Conservation (phyloP, 306 rosid species). For the Ormosia emarginata region DNA sequence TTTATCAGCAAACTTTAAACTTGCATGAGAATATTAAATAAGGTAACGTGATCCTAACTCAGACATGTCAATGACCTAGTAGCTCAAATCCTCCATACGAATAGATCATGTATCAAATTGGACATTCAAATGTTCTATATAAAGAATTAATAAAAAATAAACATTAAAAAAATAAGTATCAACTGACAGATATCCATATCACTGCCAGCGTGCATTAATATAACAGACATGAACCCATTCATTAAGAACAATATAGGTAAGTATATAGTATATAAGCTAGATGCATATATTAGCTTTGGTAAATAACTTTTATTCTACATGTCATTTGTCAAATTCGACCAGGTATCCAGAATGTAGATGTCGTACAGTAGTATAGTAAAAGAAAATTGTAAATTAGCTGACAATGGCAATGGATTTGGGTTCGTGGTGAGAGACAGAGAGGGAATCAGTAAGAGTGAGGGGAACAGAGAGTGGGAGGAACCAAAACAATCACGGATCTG, state of each 20-base stretch:
- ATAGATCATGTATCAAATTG: neutral
- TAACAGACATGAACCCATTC: constrained; percentile 2
- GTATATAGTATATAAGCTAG: constrained; percentile 14
- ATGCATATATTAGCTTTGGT: no score
- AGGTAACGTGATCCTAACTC: neutral
- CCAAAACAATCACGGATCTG: no score
- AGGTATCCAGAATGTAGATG: constrained; percentile 37
- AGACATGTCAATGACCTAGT: neutral
- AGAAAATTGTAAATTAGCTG: constrained; percentile 41
- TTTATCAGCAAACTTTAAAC: neutral
- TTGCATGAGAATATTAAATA: neutral
- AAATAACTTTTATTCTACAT: constrained; percentile 45
- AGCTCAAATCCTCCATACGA: neutral
- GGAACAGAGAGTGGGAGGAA: no score
- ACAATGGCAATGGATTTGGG: no score
- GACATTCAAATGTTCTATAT: neutral
- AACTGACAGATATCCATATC: neutral
- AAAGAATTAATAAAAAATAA: constrained; percentile 5
- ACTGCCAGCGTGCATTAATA: neutral
- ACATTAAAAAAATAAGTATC: neutral
- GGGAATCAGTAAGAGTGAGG: no score
- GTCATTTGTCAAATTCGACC: constrained; percentile 39
- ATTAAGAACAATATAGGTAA: neutral
- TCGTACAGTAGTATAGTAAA: constrained; percentile 34
- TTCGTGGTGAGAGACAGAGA: no score